Percentiles rank a stretch among this genome's conserved stretches.
phyloP scores from a whole-genome alignment of 2,329 filamentous ascomycete species.

The Fusarium sp. region DNA sequence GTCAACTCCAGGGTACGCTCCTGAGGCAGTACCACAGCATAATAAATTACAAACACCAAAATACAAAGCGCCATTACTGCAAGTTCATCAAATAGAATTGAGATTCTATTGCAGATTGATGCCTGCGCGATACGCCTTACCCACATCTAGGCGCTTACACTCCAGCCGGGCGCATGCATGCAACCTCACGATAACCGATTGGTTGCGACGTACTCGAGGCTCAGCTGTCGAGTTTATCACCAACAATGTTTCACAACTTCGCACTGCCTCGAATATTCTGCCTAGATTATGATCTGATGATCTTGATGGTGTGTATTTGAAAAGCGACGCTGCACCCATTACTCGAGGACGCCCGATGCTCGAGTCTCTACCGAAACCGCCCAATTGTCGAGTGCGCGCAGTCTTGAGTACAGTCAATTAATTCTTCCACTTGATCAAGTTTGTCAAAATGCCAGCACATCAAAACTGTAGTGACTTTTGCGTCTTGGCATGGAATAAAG shows the following conservation, averaged over 20 bases:
- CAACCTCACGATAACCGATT: background rate
- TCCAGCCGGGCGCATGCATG: background rate
- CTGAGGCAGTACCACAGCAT: background rate
- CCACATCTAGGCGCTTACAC: background rate
- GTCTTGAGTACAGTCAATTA: background rate
- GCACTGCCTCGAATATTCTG: background rate
- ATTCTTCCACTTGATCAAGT: background rate
- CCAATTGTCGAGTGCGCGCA: no score
- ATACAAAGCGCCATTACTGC: background rate
- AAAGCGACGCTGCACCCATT: background rate
- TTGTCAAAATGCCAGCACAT: conserved; percentile 1
- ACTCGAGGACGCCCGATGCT: no score
- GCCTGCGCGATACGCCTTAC: background rate
- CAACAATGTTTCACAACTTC: background rate
- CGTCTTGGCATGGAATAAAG: conserved; percentile 20
- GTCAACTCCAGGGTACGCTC: background rate
- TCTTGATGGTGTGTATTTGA: background rate
- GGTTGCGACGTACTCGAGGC: background rate
- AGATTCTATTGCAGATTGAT: background rate
- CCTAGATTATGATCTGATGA: background rate
- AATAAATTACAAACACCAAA: background rate
- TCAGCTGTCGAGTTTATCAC: background rate
- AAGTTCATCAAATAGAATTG: background rate
- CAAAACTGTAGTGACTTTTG: conserved; percentile 5
- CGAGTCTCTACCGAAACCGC: no score